These are phyloP conservation scores for Xylaria hypoxylon DNA, from an alignment of 2,329 filamentous ascomycete genomes.

Conservation along the genomic window DNA sequence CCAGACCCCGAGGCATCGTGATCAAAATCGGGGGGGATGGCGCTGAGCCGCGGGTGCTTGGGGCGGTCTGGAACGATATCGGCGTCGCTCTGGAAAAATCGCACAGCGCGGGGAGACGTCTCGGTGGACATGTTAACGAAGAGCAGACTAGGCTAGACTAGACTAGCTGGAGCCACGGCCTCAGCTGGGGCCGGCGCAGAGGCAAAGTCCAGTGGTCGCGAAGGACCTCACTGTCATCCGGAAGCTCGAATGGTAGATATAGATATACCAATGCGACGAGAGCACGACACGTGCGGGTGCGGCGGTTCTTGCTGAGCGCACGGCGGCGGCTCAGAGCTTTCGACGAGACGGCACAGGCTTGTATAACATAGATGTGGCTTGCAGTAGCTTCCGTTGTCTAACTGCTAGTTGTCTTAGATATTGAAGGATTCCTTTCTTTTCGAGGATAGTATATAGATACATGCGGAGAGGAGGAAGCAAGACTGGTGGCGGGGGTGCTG, in stretches of 20 bases:
- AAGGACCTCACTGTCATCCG: slow-evolving; percentile 23
- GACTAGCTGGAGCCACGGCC: slow-evolving; percentile 36
- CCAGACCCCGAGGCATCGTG: slow-evolving; percentile 43
- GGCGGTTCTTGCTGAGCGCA: not conserved
- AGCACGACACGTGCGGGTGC: not conserved
- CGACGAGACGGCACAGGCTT: not conserved
- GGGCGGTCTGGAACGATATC: slow-evolving; percentile 59
- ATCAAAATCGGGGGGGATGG: slow-evolving; percentile 60
- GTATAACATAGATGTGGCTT: slow-evolving; percentile 9
- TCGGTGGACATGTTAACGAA: slow-evolving; percentile 54
- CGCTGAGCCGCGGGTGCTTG: slow-evolving; percentile 54
- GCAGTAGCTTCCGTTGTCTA: slow-evolving; percentile 7
- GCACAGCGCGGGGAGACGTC: slow-evolving; percentile 66
- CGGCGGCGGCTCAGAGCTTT: slow-evolving; percentile 1
- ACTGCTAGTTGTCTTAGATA: slow-evolving; percentile 13
- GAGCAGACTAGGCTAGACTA: slow-evolving; percentile 31
- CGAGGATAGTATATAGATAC: slow-evolving; percentile 4
- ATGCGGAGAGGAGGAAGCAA: not conserved
- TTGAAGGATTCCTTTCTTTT: not conserved
- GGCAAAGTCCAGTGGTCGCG: slow-evolving; percentile 41
- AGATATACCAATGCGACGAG: slow-evolving; percentile 9
- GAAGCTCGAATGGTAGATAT: not conserved
- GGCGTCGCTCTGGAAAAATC: slow-evolving; percentile 65
- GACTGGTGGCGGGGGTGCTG: not conserved
- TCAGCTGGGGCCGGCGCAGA: slow-evolving; percentile 40